Evolutionary conservation across 495 filamentous ascomycete species (phyloP).

Genomic region (Hypoxylon intermedium): DNA sequence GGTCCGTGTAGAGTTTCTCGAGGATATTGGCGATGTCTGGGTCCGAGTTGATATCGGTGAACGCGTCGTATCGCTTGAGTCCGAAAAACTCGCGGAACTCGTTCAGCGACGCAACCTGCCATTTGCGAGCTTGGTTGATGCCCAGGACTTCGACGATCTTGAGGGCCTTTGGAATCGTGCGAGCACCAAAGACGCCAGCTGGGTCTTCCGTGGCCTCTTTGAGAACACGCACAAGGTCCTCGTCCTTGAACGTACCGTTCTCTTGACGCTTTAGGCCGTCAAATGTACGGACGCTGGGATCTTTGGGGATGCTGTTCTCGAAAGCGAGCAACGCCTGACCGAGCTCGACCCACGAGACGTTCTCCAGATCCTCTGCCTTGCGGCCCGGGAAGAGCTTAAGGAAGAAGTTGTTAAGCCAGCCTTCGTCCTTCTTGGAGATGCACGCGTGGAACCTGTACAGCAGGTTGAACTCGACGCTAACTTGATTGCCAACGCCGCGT

Average conservation of each 20-base stretch:
- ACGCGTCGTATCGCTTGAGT: slow-evolving; percentile 70
- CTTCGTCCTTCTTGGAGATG: slow-evolving; percentile 68
- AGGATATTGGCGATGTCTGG: slow-evolving; percentile 74
- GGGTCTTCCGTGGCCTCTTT: slow-evolving; percentile 65
- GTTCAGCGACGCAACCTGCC: slow-evolving; percentile 79
- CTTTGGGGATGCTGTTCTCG: slow-evolving; percentile 57
- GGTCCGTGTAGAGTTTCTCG: slow-evolving; percentile 76
- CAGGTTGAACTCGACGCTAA: slow-evolving; percentile 78
- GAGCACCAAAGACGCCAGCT: slow-evolving; percentile 66
- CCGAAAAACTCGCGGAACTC: slow-evolving; percentile 82
- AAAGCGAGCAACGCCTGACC: slow-evolving; percentile 57
- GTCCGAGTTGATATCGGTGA: slow-evolving; percentile 82
- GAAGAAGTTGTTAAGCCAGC: slow-evolving; percentile 70
- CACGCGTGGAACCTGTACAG: slow-evolving; percentile 78
- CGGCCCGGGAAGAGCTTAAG: slow-evolving; percentile 63
- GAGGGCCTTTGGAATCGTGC: slow-evolving; percentile 72
- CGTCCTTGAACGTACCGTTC: slow-evolving; percentile 65
- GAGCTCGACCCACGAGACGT: slow-evolving; percentile 62
- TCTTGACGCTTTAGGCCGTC: slow-evolving; percentile 62
- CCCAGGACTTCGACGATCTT: slow-evolving; percentile 76
- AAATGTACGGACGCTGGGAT: slow-evolving; percentile 68
- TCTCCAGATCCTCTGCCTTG: slow-evolving; percentile 56
- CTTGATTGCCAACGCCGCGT: slow-evolving; percentile 74
- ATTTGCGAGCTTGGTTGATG: slow-evolving; percentile 77
- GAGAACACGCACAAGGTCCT: slow-evolving; percentile 67